These are phyloP conservation scores for Theobroma grandiflorum DNA, from an alignment of 441 rosid genomes.

Conservation along the genomic window DNA sequence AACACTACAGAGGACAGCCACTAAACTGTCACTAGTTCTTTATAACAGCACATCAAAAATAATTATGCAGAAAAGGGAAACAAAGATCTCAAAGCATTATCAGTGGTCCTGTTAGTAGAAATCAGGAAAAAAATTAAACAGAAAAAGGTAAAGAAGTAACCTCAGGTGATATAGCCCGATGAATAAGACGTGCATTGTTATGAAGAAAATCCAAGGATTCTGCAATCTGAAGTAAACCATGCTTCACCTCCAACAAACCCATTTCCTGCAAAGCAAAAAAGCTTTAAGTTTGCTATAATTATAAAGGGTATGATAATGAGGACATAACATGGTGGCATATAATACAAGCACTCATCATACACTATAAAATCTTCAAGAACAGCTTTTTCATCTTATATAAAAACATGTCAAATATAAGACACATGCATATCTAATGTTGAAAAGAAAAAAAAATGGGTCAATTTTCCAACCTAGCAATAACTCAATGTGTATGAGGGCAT, in stretches of 20 bases:
- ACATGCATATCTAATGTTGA: neutral
- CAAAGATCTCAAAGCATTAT: neutral
- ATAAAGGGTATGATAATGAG: neutral
- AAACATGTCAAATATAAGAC: neutral
- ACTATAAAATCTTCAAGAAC: neutral
- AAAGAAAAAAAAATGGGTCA: neutral
- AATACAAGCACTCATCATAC: slow-evolving; percentile 1
- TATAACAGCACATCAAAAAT: slow-evolving; percentile 3
- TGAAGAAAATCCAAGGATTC: slow-evolving; percentile 97
- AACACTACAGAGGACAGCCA: neutral
- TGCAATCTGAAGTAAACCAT: slow-evolving; percentile 89
- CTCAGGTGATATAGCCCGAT: slow-evolving; percentile 92
- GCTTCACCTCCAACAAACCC: slow-evolving; percentile 97
- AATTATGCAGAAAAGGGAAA: neutral
- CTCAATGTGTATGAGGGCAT: too few relatives aligned
- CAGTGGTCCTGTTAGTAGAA: neutral
- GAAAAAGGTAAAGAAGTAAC: slow-evolving; percentile 42
- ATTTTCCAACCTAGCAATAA: slow-evolving; percentile 2
- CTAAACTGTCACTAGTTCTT: neutral
- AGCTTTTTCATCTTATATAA: slow-evolving; percentile 15
- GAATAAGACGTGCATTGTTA: slow-evolving; percentile 86
- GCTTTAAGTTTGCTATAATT: slow-evolving; percentile 20
- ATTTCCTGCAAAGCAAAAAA: slow-evolving; percentile 68
- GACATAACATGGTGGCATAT: neutral
- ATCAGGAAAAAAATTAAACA: neutral